Percentiles rank a stretch among this genome's conserved stretches.
Evolutionary conservation across 495 filamentous ascomycete species (phyloP).

Genomic region (Staphylotrichum longicolle): DNA sequence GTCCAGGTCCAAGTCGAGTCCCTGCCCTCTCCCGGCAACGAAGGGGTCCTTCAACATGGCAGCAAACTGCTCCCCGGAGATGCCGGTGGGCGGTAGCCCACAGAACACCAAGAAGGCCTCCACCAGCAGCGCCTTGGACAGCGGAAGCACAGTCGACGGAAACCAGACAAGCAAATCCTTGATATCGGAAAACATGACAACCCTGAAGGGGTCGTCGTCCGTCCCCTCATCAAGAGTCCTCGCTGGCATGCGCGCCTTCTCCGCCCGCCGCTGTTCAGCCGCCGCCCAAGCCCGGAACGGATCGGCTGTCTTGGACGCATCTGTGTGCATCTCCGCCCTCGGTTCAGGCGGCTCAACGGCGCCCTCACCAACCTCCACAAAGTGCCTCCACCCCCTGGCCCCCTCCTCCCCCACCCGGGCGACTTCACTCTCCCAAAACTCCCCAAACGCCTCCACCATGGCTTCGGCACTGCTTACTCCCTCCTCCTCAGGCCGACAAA

Average conservation of each 20-base stretch:
- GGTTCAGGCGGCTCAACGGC: constrained; percentile 41
- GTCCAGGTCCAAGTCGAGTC: constrained; percentile 13
- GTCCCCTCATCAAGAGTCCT: constrained; percentile 61
- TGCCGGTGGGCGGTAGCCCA: constrained; percentile 56
- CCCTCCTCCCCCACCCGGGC: constrained; percentile 72
- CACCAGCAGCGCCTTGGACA: constrained; percentile 49
- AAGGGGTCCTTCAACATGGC: constrained; percentile 39
- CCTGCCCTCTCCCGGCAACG: constrained; percentile 23
- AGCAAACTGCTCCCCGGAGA: constrained; percentile 18
- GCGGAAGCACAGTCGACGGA: constrained; percentile 33
- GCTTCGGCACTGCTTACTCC: constrained; percentile 12
- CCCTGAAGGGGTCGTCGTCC: constrained; percentile 74
- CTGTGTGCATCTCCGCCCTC: constrained; percentile 20
- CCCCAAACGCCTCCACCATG: constrained; percentile 51
- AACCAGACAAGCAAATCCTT: constrained; percentile 58
- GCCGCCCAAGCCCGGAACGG: constrained; percentile 58
- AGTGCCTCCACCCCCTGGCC: constrained; percentile 68
- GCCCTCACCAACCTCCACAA: constrained; percentile 36
- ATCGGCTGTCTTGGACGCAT: constrained; percentile 34
- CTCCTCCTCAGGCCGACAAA: constrained; percentile 50
- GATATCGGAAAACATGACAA: constrained; percentile 78
- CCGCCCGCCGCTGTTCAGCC: constrained; percentile 53
- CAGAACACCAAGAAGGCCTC: constrained; percentile 71
- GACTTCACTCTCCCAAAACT: constrained; percentile 87
- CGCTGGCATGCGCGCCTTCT: constrained; percentile 57